A percentile compares a stretch with the other conserved stretches of the same genome.
Conservation (phyloP, 306 rosid species). For the Cucurbita argyrosperma region DNA sequence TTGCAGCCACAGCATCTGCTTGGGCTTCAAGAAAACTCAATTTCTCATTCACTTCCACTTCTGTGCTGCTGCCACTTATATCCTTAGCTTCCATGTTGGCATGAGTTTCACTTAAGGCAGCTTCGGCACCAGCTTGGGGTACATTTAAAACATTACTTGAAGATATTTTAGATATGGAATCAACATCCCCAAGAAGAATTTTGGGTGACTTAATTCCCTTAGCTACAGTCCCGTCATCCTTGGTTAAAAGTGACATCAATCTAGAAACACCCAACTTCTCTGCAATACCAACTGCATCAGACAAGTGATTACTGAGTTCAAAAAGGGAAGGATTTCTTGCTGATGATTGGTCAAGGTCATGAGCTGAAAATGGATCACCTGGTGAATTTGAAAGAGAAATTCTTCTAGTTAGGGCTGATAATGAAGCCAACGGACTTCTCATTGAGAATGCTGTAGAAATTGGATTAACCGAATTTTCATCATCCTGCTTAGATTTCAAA, state of each 20-base stretch:
- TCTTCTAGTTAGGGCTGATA: slow-evolving; percentile 29
- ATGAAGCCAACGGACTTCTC: slow-evolving; percentile 50
- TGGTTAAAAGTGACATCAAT: slow-evolving; percentile 8
- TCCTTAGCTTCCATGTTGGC: slow-evolving; percentile 17
- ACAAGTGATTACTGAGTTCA: slow-evolving; percentile 5
- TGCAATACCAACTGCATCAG: slow-evolving; percentile 18
- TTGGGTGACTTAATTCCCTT: slow-evolving; percentile 9
- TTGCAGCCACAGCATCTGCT: slow-evolving; percentile 8
- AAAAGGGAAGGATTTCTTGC: slow-evolving; percentile 12
- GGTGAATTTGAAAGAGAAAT: slow-evolving; percentile 33
- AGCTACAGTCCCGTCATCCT: slow-evolving; percentile 14
- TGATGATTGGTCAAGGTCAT: slow-evolving; percentile 25
- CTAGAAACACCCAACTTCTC: slow-evolving; percentile 10
- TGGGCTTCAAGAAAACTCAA: slow-evolving; percentile 6
- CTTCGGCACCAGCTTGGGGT: slow-evolving; percentile 11
- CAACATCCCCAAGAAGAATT: slow-evolving; percentile 8
- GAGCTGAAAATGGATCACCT: slow-evolving; percentile 46
- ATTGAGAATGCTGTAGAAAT: slow-evolving; percentile 55
- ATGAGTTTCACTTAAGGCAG: slow-evolving; percentile 18
- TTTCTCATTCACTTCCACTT: slow-evolving; percentile 14
- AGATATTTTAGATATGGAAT: slow-evolving; percentile 8
- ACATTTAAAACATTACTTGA: slow-evolving; percentile 11
- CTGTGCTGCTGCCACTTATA: slow-evolving; percentile 13
- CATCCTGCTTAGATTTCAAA: slow-evolving; percentile 8
- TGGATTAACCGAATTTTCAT: slow-evolving; percentile 19